Conservation (phyloP, 306 rosid genomes). For the Cucurbita pepo region DNA sequence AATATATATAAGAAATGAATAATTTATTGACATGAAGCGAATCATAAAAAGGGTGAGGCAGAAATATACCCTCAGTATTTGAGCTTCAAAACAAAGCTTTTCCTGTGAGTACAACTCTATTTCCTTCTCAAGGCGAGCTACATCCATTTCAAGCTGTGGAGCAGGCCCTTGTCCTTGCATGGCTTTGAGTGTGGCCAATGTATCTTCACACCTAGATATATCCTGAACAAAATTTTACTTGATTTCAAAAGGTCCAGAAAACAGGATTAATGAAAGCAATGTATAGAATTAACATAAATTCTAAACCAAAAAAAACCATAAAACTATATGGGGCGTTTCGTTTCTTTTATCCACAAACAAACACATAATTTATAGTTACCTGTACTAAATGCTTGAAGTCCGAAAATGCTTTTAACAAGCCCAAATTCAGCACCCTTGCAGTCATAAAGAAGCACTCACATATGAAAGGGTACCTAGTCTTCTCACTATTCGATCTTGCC, state of each 20-base stretch:
- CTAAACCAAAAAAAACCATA: background rate
- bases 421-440: conserved; percentile 87
- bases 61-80: conserved; percentile 60
- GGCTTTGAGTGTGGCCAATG: conserved; percentile 60
- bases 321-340: background rate
- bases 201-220: conserved; percentile 77
- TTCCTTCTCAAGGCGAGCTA: conserved; percentile 83
- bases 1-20: too few relatives aligned
- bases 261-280: background rate
- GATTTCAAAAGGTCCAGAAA: conserved; percentile 1
- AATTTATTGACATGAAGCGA: too few relatives aligned
- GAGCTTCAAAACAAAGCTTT: conserved; percentile 88
- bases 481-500: conserved; percentile 30
- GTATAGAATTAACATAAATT: background rate
- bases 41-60: background rate
- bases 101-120: conserved; percentile 75
- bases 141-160: conserved; percentile 39
- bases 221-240: conserved; percentile 36
- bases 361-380: conserved; percentile 28
- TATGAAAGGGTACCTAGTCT: conserved; percentile 62
- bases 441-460: conserved; percentile 99
- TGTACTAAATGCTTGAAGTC: conserved; percentile 94
- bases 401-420: conserved; percentile 85
- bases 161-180: conserved; percentile 60
- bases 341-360: background rate